Evolutionary conservation across 2,329 filamentous ascomycete species (phyloP).

Genomic region (Colletotrichum abscissum): DNA sequence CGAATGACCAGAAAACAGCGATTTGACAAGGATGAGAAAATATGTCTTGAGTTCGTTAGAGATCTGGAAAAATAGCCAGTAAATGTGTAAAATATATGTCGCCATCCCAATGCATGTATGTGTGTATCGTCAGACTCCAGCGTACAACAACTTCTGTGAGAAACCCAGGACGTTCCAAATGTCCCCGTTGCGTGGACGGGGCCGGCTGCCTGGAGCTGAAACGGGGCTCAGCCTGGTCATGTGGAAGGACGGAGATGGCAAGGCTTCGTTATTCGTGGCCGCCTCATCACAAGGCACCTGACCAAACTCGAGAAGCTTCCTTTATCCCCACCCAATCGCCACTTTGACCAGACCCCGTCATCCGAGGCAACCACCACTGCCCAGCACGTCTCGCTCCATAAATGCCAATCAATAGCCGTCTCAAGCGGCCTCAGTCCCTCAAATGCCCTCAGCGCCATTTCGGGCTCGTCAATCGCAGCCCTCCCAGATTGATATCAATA

Average conservation of each 20-base stretch:
- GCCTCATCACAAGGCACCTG: constrained; percentile 5
- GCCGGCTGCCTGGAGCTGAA: neutral
- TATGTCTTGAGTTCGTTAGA: constrained; percentile 16
- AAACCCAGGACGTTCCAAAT: constrained; percentile 32
- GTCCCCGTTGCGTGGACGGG: constrained; percentile 19
- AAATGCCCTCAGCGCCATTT: constrained; percentile 24
- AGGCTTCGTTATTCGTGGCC: neutral
- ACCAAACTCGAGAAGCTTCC: neutral
- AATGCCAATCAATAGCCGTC: constrained; percentile 30
- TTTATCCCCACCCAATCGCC: neutral
- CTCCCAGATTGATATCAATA: constrained; percentile 34
- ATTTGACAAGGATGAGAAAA: neutral
- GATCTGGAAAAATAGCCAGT: neutral
- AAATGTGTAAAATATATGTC: constrained; percentile 11
- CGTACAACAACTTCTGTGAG: constrained; percentile 33
- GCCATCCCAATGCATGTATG: constrained; percentile 37
- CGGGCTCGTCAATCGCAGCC: constrained; percentile 27
- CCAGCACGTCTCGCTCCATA: constrained; percentile 34
- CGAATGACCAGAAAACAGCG: constrained; percentile 14
- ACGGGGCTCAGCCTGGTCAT: neutral
- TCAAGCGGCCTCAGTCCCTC: constrained; percentile 22
- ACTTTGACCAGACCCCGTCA: neutral
- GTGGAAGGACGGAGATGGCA: neutral
- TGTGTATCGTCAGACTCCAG: constrained; percentile 38
- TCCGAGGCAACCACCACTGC: constrained; percentile 14